Base-by-base conservation (phyloP, 306 rosid species). In the Prunus persica region DNA sequence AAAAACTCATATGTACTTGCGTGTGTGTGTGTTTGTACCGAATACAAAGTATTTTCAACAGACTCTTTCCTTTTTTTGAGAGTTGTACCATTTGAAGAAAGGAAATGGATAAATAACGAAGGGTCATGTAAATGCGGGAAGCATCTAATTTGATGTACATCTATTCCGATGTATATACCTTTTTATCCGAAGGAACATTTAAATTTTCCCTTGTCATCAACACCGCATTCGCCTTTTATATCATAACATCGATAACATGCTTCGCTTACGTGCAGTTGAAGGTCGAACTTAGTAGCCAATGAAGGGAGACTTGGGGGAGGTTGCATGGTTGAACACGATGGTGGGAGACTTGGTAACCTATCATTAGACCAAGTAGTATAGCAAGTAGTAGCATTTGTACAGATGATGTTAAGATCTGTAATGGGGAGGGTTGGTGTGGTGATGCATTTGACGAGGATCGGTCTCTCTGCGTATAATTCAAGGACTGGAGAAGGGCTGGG, bases 151-250 rank as follows among this genome's bases (percentile, higher is more conserved):
- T 56, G 20, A 11, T 49, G 76, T 12, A 22, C 14, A 12, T 58
- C 10, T 60, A 56, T 13, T 65, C 24, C 11, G 16, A 24, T 22
- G 52, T 5, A 63, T 2, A n/a, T 73, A 66, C 79, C 79, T 80
- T 55, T 43, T 22, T 0, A 5, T 12, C 3, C 28, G 0, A 0
- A 25, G 52, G 20, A 0, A 15, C 79, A 75, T 7, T 75, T 0
- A 52, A 11, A 14, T 2, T 65, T 20, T 20, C 19, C 27, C 0
- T 64, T 1, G 38, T 34, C 4, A 20, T 8, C 18, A 49, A 28
- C 0, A 24, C 0, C 3, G 25, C 74, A 54, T 20, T 1, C 34
- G 16, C 56, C 76, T 19, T 5, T 28, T 12, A 12, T 1, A 8
- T 0, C 0, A 0, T 0, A 0, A 38, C 76, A 72, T 0, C 0